Evolutionary conservation across 495 filamentous ascomycete species (phyloP).

Genomic region (Talaromyces nanjingensis): DNA sequence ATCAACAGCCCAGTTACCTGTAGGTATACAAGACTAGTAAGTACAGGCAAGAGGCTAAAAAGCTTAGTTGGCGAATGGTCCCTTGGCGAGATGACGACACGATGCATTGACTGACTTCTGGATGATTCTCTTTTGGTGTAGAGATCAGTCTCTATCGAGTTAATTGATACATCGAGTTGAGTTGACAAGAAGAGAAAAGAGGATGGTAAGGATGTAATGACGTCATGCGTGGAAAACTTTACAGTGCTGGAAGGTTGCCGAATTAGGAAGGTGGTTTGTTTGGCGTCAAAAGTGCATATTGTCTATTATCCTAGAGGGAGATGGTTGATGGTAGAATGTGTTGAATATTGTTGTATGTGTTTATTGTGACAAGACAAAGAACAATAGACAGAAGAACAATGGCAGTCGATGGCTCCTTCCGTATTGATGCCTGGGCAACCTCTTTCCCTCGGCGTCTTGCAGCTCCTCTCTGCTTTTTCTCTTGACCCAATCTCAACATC

Average conservation of each 20-base stretch:
- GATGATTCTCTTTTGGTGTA: too few species aligned
- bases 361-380: too few species aligned
- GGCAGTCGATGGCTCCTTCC: too few species aligned
- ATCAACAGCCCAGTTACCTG: background rate
- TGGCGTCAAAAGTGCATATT: background rate
- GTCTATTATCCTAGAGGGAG: background rate
- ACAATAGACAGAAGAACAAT: too few species aligned
- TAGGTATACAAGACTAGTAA: background rate
- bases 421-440: too few species aligned
- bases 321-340: too few species aligned
- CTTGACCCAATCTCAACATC: too few species aligned
- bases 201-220: background rate
- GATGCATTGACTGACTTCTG: background rate
- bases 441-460: too few species aligned
- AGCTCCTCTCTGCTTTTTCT: too few species aligned
- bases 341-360: too few species aligned
- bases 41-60: background rate
- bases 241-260: background rate
- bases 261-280: background rate
- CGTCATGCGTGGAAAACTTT: background rate
- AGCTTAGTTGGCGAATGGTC: background rate
- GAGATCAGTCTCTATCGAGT: background rate
- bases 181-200: background rate
- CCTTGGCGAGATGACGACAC: background rate
- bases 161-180: background rate